Evolutionary conservation across 768 basidiomycete species (phyloP).

Genomic region (Phylloporus rhodoxanthus): DNA sequence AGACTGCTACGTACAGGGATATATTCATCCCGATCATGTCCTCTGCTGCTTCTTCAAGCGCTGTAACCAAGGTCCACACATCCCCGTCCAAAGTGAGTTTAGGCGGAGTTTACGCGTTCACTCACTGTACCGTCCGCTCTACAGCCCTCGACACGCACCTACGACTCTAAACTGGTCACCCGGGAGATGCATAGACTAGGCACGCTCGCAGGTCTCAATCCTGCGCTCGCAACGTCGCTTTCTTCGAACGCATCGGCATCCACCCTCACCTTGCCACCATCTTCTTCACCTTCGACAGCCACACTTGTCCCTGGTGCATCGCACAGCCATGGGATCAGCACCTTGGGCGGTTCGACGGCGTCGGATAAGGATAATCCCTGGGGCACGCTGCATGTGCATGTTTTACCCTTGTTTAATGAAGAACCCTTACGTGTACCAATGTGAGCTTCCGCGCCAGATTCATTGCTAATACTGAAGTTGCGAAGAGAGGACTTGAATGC

Average conservation of each 20-base stretch:
- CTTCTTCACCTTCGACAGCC: slow-evolving; percentile 33
- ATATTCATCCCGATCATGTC: slow-evolving; percentile 19
- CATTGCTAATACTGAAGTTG: slow-evolving; percentile 8
- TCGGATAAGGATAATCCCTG: slow-evolving; percentile 64
- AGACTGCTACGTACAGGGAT: slow-evolving; percentile 25
- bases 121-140: neutral
- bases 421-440: slow-evolving; percentile 82
- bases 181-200: slow-evolving; percentile 84
- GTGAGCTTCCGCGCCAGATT: slow-evolving; percentile 35
- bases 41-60: slow-evolving; percentile 23
- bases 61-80: slow-evolving; percentile 25
- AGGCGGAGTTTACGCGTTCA: slow-evolving; percentile 14
- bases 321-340: slow-evolving; percentile 21
- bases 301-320: slow-evolving; percentile 32
- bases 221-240: slow-evolving; percentile 35
- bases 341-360: slow-evolving; percentile 22
- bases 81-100: slow-evolving; percentile 33
- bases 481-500: slow-evolving; percentile 80
- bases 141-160: slow-evolving; percentile 63
- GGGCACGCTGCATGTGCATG: slow-evolving; percentile 78
- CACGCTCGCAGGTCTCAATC: slow-evolving; percentile 49
- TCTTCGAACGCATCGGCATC: slow-evolving; percentile 44
- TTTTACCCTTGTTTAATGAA: slow-evolving; percentile 88
- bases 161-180: slow-evolving; percentile 74
- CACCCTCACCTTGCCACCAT: slow-evolving; percentile 38